Evolutionary conservation across 148 eudicot species (phyloP).

Genomic region (Vaccinium corymbosum): DNA sequence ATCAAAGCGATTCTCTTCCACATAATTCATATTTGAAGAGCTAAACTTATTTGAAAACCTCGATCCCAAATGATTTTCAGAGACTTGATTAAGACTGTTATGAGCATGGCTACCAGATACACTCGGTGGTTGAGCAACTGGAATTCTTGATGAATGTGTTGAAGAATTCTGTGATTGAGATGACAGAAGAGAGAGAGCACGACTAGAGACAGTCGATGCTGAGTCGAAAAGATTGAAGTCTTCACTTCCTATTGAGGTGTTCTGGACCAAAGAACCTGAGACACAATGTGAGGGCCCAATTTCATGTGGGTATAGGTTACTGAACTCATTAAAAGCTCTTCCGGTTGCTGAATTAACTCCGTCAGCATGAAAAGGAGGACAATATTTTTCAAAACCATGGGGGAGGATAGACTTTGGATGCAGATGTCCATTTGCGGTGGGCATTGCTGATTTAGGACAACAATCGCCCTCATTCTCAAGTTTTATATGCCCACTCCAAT

Average conservation of each 20-base stretch:
- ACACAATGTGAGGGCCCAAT: constrained; percentile 6
- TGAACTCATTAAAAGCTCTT: constrained; percentile 21
- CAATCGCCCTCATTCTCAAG: constrained; percentile 34
- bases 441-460: constrained; percentile 25
- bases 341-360: constrained; percentile 16
- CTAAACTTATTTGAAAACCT: constrained; percentile 23
- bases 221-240: constrained; percentile 29
- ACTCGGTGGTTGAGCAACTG: constrained; percentile 22
- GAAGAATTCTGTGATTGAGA: constrained; percentile 43
- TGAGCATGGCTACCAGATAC: constrained; percentile 19
- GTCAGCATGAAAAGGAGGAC: constrained; percentile 18
- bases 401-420: constrained; percentile 28
- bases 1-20: constrained; percentile 19
- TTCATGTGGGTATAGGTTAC: constrained; percentile 18
- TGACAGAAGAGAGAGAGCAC: constrained; percentile 99
- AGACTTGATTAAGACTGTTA: constrained; percentile 5
- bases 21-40: constrained; percentile 18
- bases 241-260: constrained; percentile 25
- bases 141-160: constrained; percentile 31
- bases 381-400: constrained; percentile 21
- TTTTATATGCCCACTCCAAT: constrained; percentile 34
- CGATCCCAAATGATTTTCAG: constrained; percentile 25
- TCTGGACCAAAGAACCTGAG: constrained; percentile 26
- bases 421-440: constrained; percentile 26
- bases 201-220: constrained; percentile 41